These are phyloP conservation scores for Bruguiera parviflora DNA, from an alignment of 345 rosid species.

Conservation along the genomic window DNA sequence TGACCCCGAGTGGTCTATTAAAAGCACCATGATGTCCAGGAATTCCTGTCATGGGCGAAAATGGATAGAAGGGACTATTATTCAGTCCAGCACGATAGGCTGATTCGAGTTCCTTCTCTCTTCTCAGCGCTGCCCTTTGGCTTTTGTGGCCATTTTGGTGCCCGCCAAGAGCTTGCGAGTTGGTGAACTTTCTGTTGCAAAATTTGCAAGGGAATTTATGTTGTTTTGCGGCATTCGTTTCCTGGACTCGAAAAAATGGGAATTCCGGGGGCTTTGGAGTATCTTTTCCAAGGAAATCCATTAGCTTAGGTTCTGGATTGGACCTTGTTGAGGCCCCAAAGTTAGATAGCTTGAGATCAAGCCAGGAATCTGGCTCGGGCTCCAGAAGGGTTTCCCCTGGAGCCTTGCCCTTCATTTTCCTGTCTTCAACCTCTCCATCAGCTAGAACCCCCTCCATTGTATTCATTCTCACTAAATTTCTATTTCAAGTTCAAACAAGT, in stretches of 20 bases:
- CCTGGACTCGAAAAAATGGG: background rate
- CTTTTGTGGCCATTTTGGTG: background rate
- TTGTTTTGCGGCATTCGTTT: background rate
- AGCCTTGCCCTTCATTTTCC: too few relatives aligned
- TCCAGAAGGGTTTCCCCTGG: background rate
- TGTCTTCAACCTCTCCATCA: too few relatives aligned
- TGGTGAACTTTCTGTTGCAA: background rate
- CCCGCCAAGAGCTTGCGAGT: background rate
- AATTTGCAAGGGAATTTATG: background rate
- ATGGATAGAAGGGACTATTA: background rate
- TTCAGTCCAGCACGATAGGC: background rate
- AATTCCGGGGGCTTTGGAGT: background rate
- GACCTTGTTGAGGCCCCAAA: background rate
- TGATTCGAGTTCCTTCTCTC: background rate
- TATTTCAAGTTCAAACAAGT: too few relatives aligned
- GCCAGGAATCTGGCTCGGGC: background rate
- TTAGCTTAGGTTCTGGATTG: background rate
- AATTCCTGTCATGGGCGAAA: background rate
- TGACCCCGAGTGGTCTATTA: background rate
- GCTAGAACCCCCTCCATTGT: too few relatives aligned
- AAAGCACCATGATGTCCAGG: background rate
- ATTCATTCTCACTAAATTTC: too few relatives aligned
- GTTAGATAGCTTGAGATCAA: background rate
- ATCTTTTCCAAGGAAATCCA: background rate
- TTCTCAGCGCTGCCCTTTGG: background rate